Percentiles rank a stretch among this genome's conserved stretches.
These are phyloP conservation scores for Nicotiana undulata DNA, from an alignment of 257 asterid genomes.

Conservation along the genomic window DNA sequence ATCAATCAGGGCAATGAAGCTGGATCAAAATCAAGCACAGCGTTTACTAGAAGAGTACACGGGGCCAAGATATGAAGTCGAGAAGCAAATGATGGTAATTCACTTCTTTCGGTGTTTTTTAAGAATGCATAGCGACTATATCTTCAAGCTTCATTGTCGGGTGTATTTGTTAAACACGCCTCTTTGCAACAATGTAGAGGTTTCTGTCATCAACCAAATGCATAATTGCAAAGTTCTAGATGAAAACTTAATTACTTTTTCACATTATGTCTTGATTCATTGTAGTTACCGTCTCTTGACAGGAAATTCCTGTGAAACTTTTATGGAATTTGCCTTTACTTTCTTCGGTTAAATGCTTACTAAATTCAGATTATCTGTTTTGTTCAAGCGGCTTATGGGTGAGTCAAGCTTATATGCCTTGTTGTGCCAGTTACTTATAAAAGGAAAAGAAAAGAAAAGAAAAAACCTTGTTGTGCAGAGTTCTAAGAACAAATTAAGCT, in stretches of 20 bases:
- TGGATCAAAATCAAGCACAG: slow-evolving; percentile 53
- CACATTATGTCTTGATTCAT: background rate
- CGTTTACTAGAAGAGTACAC: slow-evolving; percentile 49
- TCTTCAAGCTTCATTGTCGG: background rate
- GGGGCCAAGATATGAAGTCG: slow-evolving; percentile 79
- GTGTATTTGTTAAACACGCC: no score
- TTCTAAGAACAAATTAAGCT: background rate
- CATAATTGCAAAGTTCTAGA: background rate
- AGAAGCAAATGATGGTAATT: slow-evolving; percentile 74
- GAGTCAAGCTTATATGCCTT: background rate
- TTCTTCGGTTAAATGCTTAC: background rate
- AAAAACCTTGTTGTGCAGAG: background rate
- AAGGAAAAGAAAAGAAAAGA: background rate
- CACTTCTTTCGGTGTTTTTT: background rate
- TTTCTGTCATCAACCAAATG: background rate
- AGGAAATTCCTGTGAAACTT: background rate
- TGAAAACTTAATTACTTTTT: background rate
- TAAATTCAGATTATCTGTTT: background rate
- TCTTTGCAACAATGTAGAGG: background rate
- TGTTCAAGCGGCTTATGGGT: background rate
- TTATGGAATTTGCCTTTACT: background rate
- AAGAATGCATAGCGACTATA: background rate
- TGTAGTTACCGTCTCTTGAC: background rate
- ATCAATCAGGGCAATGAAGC: slow-evolving; percentile 62
- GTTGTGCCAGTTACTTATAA: background rate